phyloP scores from a whole-genome alignment of 352 stramenopile genomes.

The Phytophthora vignae region DNA sequence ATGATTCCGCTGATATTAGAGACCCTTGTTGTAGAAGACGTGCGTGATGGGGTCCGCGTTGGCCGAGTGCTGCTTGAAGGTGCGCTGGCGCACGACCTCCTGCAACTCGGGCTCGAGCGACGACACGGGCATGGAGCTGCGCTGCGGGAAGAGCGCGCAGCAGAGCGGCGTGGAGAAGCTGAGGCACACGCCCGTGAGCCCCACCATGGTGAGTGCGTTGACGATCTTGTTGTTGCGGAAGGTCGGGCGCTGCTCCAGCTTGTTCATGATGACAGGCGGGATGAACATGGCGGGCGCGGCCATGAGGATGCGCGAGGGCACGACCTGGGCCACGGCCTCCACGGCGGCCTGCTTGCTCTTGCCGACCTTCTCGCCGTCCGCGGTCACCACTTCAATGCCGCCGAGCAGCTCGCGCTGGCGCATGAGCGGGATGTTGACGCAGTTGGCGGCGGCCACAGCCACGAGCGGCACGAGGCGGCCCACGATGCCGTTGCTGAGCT shows the following conservation, averaged over 20 bases:
- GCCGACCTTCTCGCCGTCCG: conserved; percentile 66
- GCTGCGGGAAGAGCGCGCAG: conserved; percentile 87
- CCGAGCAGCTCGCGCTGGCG: conserved; percentile 86
- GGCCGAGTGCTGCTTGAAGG: conserved; percentile 50
- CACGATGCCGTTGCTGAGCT: conserved; percentile 69
- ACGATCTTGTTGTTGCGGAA: conserved; percentile 76
- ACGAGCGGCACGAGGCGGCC: conserved; percentile 82
- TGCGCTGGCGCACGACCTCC: conserved; percentile 50
- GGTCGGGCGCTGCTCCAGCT: conserved; percentile 65
- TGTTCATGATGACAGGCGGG: conserved; percentile 86
- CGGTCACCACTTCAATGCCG: conserved; percentile 83
- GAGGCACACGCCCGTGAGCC: conserved; percentile 75
- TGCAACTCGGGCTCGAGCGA: conserved; percentile 77
- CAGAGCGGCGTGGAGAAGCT: conserved; percentile 82
- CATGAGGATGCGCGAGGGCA: conserved; percentile 88
- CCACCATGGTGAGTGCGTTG: conserved; percentile 72
- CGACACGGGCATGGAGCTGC: conserved; percentile 63
- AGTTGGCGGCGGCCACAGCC: conserved; percentile 88
- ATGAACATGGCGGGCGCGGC: conserved; percentile 88
- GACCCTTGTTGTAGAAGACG: conserved; percentile 84
- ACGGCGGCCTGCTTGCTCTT: conserved; percentile 77
- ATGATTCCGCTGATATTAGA: conserved; percentile 43
- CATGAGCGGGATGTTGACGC: conserved; percentile 93
- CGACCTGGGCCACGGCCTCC: conserved; percentile 83
- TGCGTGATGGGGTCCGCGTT: conserved; percentile 49